Base-by-base conservation (phyloP, 2,329 filamentous ascomycete species). In the Fonsecaea monophora region DNA sequence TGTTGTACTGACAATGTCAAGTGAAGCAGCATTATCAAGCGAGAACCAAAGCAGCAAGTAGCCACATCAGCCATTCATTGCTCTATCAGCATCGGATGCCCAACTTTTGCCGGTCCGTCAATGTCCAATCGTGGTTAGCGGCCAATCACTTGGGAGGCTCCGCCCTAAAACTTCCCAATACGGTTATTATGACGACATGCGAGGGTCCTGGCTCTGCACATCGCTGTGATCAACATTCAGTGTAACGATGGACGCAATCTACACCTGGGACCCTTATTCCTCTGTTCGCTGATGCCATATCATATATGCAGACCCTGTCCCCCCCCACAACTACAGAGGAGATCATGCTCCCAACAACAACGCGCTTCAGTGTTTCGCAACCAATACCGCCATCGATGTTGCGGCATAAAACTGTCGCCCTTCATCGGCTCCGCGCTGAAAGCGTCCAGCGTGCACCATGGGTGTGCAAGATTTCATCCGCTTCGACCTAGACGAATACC, bases 401-500 rank as follows among this genome's bases (percentile, higher is more conserved):
- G 18, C 13, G 40, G 18, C 45, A 25, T 25, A 13, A 18, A 25
- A 50, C 45, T 12, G 18, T 25, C 45, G 18, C 45, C 7, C 18
- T 21, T 9, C 3, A 25, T 21, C 45, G 2, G 18, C 25, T 42
- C 35, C 15, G 34, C 18, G 13, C 42, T 30, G 38, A 40, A 40
- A 18, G 13, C 34, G n/a, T 60, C 18, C 45, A 37, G 12, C 18
- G 32, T 15, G 21, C 59, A 54, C 42, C 48, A 61, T 61, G 59
- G 58, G 59, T 40, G 59, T 61, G 18, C 45, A 61, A 61, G 60
- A 62, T 35, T 56, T 62, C 34, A 38, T 62, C 21, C 38, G 18
- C 38, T 62, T 62, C 37, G 50, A 62, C 53, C 21, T 34, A n/a
- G 53, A 62, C 42, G 60, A 55, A 9, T 62, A 62, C 35, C 37